Base-by-base conservation (phyloP, 306 rosid genomes). In the Crotalaria pallida region DNA sequence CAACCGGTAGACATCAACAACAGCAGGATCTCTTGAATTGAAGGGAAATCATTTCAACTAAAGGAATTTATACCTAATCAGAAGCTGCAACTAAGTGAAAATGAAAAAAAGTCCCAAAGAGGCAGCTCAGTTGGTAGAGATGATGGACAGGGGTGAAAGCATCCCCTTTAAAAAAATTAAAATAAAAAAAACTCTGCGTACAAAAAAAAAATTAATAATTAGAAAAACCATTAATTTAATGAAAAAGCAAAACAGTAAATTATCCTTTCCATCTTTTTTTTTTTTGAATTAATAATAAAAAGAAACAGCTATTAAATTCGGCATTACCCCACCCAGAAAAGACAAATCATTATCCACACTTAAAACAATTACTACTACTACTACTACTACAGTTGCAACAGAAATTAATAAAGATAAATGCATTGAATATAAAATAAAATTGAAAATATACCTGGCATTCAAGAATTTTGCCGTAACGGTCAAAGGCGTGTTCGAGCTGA, bases 401-500 rank as follows among this genome's bases (percentile, higher is more conserved):
- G 16, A 9, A 69, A 52, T n/a, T 44, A 18, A 2, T 3, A 38
- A 19, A 15, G 16, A 40, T 18, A 52, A 3, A 26, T 27, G 62
- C 56, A 41, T 22, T 41, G n/a, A 58, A 21, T 5, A 57, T n/a
- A 16, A 1, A 3, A 57, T n/a, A 16, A 1, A 3, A 67, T 17
- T 10, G 29, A 36, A 63, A 53, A 53, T 0, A 15, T 68, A 95
- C 97, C 96, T 91, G 97, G 69, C 83, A 75, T 78, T 95, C 97
- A 2, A 81, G 43, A 31, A 95, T 83, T 79, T 89, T 95, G 49
- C 97, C 99, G 72, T 80, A 95, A 34, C 96, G 97, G 38, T 19
- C 72, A 73, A 95, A 89, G 56, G 95, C 92, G 61, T 75, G 88
- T 57, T 89, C 96, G 22, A 95, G 90, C 84, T 95, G 92, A 81